A percentile compares a stretch with the other conserved stretches of the same genome.
Conservation (phyloP, 2,329 filamentous ascomycete genomes). For the Colletotrichum eremochloae region DNA sequence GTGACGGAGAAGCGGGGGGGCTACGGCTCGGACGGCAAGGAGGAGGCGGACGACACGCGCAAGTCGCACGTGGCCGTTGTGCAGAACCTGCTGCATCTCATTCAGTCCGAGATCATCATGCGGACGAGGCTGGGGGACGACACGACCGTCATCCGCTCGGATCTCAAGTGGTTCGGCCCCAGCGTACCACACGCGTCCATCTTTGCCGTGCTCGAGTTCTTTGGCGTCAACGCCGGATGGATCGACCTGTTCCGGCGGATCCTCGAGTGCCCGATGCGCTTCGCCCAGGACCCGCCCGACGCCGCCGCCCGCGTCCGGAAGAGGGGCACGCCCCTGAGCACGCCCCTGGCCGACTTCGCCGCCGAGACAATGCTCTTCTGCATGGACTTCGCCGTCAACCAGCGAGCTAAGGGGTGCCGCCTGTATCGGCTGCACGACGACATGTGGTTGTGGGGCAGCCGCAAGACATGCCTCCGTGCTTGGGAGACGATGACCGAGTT, state of each 20-base stretch:
- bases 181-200: slow-evolving; percentile 70
- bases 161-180: slow-evolving; percentile 71
- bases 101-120: slow-evolving; percentile 68
- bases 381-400: slow-evolving; percentile 73
- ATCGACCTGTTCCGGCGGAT: slow-evolving; percentile 67
- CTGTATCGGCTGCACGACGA: slow-evolving; percentile 74
- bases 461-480: slow-evolving; percentile 60
- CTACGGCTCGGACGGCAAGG: slow-evolving; percentile 53
- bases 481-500: slow-evolving; percentile 68
- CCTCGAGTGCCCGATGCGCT: slow-evolving; percentile 65
- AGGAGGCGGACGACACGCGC: slow-evolving; percentile 48
- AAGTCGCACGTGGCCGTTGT: slow-evolving; percentile 63
- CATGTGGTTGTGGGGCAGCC: slow-evolving; percentile 73
- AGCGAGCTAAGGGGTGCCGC: slow-evolving; percentile 62
- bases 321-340: slow-evolving; percentile 68
- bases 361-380: slow-evolving; percentile 72
- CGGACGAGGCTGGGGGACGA: slow-evolving; percentile 61
- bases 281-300: slow-evolving; percentile 62
- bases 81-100: slow-evolving; percentile 68
- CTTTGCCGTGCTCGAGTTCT: slow-evolving; percentile 65
- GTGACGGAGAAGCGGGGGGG: slow-evolving; percentile 53
- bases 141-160: slow-evolving; percentile 67
- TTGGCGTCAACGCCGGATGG: slow-evolving; percentile 66
- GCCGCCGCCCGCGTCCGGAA: slow-evolving; percentile 58
- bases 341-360: slow-evolving; percentile 67